Percentiles rank a stretch among this genome's conserved stretches.
Conservation (phyloP, 2,329 filamentous ascomycete genomes). For the Monosporascus sp. region DNA sequence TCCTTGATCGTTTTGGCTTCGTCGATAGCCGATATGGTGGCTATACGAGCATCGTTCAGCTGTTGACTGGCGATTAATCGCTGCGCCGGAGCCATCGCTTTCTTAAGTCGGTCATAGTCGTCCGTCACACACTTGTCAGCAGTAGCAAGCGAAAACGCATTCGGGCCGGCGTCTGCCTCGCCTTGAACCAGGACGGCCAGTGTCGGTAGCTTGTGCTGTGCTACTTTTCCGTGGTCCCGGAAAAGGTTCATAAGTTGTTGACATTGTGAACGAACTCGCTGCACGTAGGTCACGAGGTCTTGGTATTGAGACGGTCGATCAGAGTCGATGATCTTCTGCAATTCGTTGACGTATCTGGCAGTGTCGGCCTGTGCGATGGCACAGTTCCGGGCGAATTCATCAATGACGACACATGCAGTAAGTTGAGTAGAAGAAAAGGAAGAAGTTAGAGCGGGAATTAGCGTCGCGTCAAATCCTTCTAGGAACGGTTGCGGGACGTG, state of each 20-base stretch:
- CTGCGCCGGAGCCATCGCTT: constrained; percentile 81
- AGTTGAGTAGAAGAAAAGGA: constrained; percentile 82
- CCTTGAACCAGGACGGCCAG: constrained; percentile 92
- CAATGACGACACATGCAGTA: constrained; percentile 74
- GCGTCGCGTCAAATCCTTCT: constrained; percentile 58
- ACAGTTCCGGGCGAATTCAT: constrained; percentile 74
- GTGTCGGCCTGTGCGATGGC: constrained; percentile 42
- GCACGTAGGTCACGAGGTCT: constrained; percentile 84
- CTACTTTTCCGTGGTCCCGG: constrained; percentile 81
- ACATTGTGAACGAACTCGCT: constrained; percentile 86
- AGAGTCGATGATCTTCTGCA: constrained; percentile 74
- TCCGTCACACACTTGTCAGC: constrained; percentile 82
- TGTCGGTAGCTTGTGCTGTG: constrained; percentile 67
- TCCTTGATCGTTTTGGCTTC: constrained; percentile 78
- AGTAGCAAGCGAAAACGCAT: constrained; percentile 81
- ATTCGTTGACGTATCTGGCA: constrained; percentile 55
- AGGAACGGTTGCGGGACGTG: constrained; percentile 62
- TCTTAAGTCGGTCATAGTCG: constrained; percentile 86
- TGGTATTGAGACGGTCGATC: constrained; percentile 80
- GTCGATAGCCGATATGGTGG: constrained; percentile 66
- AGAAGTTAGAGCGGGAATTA: constrained; percentile 65
- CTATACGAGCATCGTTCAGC: constrained; percentile 70
- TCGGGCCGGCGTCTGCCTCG: constrained; percentile 84
- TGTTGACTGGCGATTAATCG: constrained; percentile 77
- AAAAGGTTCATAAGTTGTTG: constrained; percentile 87